Percentiles rank a stretch among this genome's conserved stretches.
Evolutionary conservation across 73 alveolate species (phyloP).

Genomic region (Stentor roeselii): DNA sequence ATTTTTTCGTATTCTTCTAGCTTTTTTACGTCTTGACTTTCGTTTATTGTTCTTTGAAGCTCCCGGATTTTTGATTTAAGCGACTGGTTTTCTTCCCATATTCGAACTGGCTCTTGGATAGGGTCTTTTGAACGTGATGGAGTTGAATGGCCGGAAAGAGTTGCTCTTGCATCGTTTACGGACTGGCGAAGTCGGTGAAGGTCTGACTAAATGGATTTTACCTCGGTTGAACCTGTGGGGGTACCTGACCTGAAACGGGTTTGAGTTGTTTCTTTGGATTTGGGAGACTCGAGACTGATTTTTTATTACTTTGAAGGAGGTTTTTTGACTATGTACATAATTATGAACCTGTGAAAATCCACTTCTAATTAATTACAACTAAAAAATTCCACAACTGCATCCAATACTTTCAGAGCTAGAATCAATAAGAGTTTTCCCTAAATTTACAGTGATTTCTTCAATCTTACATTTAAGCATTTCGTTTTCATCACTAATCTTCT

Average conservation of each 20-base stretch:
- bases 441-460: no score
- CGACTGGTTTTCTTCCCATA: background rate
- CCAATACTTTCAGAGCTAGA: no score
- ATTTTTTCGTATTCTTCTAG: background rate
- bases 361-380: no score
- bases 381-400: no score
- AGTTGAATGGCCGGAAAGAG: background rate
- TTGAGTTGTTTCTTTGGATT: background rate
- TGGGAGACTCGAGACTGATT: background rate
- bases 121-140: background rate
- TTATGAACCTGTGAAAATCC: no score
- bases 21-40: background rate
- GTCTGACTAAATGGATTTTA: background rate
- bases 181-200: background rate
- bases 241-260: background rate
- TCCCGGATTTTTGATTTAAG: background rate
- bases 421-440: no score
- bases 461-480: no score
- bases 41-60: background rate
- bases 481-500: no score
- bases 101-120: background rate
- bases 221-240: background rate
- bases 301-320: background rate
- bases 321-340: no score
- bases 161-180: background rate